Conservation (phyloP, 208 protist species). For the Leptomonas pyrrhocoris region DNA sequence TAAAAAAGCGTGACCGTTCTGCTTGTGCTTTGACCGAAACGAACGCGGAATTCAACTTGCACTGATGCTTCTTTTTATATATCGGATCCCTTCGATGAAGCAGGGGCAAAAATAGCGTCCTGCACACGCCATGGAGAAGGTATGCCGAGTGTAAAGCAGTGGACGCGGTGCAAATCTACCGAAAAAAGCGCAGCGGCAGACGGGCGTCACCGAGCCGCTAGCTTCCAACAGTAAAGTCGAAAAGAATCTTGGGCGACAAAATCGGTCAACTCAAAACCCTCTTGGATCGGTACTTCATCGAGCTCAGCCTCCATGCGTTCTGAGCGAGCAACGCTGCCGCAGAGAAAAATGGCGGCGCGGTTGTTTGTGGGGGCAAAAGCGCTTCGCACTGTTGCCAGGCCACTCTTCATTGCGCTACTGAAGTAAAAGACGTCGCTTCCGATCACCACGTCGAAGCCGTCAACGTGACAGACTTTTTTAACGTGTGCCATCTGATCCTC, state of each 20-base stretch:
- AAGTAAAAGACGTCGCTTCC: constrained; percentile 80
- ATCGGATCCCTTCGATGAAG: too few species aligned
- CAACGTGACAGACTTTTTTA: constrained; percentile 21
- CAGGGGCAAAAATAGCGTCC: too few species aligned
- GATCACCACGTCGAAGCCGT: constrained; percentile 57
- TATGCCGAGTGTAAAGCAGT: too few species aligned
- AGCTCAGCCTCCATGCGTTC: constrained; percentile 65
- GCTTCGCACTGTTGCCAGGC: constrained; percentile 39
- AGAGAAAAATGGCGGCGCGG: constrained; percentile 35
- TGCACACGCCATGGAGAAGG: too few species aligned
- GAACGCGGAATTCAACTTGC: too few species aligned
- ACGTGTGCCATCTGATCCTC: constrained; percentile 32
- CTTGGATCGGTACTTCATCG: constrained; percentile 30
- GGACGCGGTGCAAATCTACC: too few species aligned
- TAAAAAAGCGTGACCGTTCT: too few species aligned
- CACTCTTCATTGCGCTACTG: constrained; percentile 33
- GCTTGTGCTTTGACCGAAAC: too few species aligned
- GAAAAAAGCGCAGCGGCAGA: too few species aligned
- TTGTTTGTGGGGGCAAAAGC: constrained; percentile 19
- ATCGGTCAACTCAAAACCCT: constrained; percentile 34
- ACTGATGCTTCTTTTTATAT: too few species aligned
- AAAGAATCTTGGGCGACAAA: constrained; percentile 28
- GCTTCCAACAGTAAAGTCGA: constrained; percentile 42
- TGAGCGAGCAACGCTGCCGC: constrained; percentile 51
- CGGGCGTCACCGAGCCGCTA: neutral